Conservation (phyloP, 768 basidiomycete species). For the Lactifluus subvellereus region DNA sequence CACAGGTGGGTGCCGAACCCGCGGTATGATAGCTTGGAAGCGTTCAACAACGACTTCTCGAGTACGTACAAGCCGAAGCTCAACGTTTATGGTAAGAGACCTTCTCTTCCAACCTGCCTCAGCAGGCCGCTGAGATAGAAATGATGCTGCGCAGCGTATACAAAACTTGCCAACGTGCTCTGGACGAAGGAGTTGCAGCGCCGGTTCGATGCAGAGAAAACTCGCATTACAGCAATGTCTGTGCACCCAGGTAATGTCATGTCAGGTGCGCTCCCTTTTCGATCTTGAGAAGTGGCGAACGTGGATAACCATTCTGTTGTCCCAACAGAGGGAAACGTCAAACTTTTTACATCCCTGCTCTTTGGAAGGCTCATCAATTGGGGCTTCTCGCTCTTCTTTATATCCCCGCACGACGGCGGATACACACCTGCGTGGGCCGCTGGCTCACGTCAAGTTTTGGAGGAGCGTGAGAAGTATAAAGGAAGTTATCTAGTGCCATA, state of each 20-base stretch:
- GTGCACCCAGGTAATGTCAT: constrained; percentile 40
- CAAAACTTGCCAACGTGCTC: constrained; percentile 49
- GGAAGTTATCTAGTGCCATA: constrained; percentile 37
- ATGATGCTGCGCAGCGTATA: constrained; percentile 33
- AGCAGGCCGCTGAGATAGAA: neutral
- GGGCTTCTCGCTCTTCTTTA: constrained; percentile 27
- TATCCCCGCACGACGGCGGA: constrained; percentile 32
- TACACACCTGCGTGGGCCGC: constrained; percentile 39
- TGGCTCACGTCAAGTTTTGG: constrained; percentile 33
- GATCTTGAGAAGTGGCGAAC: neutral
- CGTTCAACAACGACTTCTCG: constrained; percentile 28
- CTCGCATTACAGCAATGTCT: constrained; percentile 37
- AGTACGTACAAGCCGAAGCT: constrained; percentile 15
- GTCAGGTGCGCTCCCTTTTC: constrained; percentile 30
- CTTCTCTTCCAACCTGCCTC: neutral
- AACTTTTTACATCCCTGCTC: constrained; percentile 17
- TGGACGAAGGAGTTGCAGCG: constrained; percentile 47
- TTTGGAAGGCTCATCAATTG: constrained; percentile 15
- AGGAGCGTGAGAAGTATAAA: constrained; percentile 33
- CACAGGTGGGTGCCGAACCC: constrained; percentile 9
- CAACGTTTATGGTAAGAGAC: constrained; percentile 23
- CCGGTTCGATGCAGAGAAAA: constrained; percentile 35
- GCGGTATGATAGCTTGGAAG: constrained; percentile 25
- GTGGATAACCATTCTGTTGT: neutral
- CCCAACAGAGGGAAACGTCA: constrained; percentile 22